Evolutionary conservation across 1,284 basidiomycete genomes (phyloP), one percentile per base, ranked within the genome.

Genomic region (Pascua sp.): DNA sequence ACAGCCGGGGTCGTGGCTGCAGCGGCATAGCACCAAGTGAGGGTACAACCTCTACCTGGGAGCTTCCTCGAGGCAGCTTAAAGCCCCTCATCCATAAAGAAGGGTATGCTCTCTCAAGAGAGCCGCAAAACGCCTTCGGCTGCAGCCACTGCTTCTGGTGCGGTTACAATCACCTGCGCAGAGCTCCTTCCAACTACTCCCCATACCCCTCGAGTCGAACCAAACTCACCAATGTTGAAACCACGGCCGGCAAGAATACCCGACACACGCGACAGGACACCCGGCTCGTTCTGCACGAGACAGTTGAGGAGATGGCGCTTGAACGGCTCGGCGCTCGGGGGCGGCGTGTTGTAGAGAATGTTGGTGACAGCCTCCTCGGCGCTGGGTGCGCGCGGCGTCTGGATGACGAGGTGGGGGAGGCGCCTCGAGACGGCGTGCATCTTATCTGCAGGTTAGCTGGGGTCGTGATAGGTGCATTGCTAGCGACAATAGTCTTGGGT

Each of bases 281-380:
- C 96, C 2, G 96, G 96, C 79, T 99, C 96, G 76, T 99, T 98
- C 79, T 99, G 96, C 8, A 99, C 96, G 60, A 99, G 86, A 78
- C 94, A 98, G 80, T 98, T 98, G 64, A 99, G 84, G 59, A 95
- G 86, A 75, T 98, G 96, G 89, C 91, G 90, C 84, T 96, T 97
- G 80, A 88, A 96, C 2, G 94, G 94, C 75, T 96, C 90, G 54
- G 87, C 78, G 72, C 87, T 91, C 1, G 93, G 92, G 16, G 93
- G 89, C 8, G 93, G 93, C 8, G 94, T 97, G 76, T 97, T 97
- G 80, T 94, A 96, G 42, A 95, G 80, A 66, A 96, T 95, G 75
- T 94, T 95, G 18, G 91, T 93, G 32, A 96, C 92, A 43, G 91
- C 90, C 77, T 96, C 92, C 77, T 95, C 92, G 43, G 91, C 92